Conservation (phyloP, 1,139 yeast species). For the Pneumocystis oryctolagi region DNA sequence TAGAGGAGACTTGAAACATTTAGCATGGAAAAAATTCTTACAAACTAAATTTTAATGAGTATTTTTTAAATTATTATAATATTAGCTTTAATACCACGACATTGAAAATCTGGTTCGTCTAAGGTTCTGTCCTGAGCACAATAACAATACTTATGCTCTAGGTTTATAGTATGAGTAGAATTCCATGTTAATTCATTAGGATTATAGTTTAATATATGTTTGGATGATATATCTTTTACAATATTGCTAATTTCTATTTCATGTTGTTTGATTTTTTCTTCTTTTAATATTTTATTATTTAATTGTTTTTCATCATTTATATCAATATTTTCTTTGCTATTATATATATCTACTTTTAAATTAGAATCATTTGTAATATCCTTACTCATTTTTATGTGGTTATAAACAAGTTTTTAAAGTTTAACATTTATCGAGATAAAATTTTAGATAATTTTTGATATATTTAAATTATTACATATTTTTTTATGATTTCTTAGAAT, state of each 20-base stretch:
- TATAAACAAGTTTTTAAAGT: neutral
- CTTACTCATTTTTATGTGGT: neutral
- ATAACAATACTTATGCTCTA: constrained; percentile 11
- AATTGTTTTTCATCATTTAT: neutral
- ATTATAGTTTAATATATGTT: constrained; percentile 3
- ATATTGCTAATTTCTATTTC: constrained; percentile 10
- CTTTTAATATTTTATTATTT: neutral
- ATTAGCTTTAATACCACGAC: neutral
- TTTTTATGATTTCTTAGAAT: neutral
- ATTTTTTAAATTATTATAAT: neutral
- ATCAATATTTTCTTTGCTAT: neutral
- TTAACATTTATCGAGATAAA: neutral
- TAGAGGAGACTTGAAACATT: constrained; percentile 8
- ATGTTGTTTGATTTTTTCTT: neutral
- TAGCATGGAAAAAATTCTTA: constrained; percentile 10
- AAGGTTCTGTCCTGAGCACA: constrained; percentile 12
- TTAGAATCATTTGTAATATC: neutral
- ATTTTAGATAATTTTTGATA: neutral
- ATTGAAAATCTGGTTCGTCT: constrained; percentile 9
- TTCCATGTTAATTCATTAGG: constrained; percentile 8
- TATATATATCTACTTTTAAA: neutral
- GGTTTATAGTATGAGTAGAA: constrained; percentile 10
- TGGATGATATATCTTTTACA: constrained; percentile 14
- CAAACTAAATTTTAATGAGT: constrained; percentile 2
- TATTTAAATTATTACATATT: neutral